Evolutionary conservation across 2,329 filamentous ascomycete genomes (phyloP).

Genomic region (Botrytis paeoniae): DNA sequence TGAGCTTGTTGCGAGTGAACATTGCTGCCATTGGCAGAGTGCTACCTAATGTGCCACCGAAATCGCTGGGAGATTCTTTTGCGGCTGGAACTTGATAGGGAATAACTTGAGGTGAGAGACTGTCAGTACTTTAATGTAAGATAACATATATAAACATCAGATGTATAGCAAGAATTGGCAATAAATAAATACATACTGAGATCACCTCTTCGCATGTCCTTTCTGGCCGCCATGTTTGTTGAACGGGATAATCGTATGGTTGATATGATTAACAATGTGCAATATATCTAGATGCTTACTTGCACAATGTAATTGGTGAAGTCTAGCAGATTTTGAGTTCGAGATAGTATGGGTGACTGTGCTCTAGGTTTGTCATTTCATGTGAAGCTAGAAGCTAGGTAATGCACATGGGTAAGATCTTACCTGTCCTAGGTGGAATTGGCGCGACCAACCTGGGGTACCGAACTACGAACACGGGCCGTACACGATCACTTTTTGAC

Average conservation of each 20-base stretch:
- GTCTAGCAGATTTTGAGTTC: neutral
- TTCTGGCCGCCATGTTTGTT: conserved; percentile 55
- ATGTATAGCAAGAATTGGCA: neutral
- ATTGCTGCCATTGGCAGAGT: conserved; percentile 95
- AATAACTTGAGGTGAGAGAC: conserved; percentile 62
- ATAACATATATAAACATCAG: neutral
- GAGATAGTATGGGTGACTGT: neutral
- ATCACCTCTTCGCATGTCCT: conserved; percentile 72
- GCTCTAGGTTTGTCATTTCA: neutral
- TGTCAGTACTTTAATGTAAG: neutral
- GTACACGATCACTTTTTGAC: neutral
- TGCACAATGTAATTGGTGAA: neutral
- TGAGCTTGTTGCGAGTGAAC: conserved; percentile 84
- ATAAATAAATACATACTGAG: conserved; percentile 53
- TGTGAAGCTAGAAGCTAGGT: neutral
- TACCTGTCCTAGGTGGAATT: neutral
- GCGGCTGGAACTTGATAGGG: conserved; percentile 77
- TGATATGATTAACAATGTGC: neutral
- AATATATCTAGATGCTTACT: neutral
- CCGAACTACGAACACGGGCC: neutral
- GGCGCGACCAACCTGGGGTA: neutral
- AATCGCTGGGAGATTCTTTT: conserved; percentile 62
- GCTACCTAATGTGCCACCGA: conserved; percentile 67
- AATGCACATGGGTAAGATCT: neutral
- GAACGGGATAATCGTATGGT: neutral